Percentiles rank a stretch among this genome's conserved stretches.
These are phyloP conservation scores for Russula lepida DNA, from an alignment of 768 basidiomycete genomes.

Conservation along the genomic window DNA sequence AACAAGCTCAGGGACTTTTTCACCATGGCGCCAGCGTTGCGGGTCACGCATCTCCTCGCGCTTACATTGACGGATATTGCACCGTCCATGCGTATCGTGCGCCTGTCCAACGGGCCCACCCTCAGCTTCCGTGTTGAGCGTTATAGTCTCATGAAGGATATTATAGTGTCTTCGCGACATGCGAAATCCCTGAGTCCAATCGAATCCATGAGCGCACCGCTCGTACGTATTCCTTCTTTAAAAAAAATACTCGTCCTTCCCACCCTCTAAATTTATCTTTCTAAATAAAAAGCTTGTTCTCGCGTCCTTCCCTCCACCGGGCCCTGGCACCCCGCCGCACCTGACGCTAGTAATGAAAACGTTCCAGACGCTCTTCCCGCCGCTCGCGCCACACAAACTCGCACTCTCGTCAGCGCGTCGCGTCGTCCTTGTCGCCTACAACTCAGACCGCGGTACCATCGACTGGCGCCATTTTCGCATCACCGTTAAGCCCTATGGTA, in stretches of 20 bases:
- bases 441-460: slow-evolving; percentile 73
- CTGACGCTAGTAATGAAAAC: slow-evolving; percentile 89
- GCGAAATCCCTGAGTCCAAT: slow-evolving; percentile 65
- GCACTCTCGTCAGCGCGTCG: slow-evolving; percentile 85
- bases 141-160: slow-evolving; percentile 86
- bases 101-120: slow-evolving; percentile 85
- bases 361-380: slow-evolving; percentile 94
- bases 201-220: slow-evolving; percentile 86
- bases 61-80: slow-evolving; percentile 83
- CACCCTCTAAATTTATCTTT: not conserved
- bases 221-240: slow-evolving; percentile 45
- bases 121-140: slow-evolving; percentile 88
- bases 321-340: slow-evolving; percentile 70
- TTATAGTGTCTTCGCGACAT: slow-evolving; percentile 55
- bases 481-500: slow-evolving; percentile 88
- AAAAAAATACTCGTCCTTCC: not conserved
- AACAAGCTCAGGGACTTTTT: slow-evolving; percentile 94
- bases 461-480: slow-evolving; percentile 94
- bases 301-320: slow-evolving; percentile 73
- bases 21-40: slow-evolving; percentile 81
- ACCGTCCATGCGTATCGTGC: slow-evolving; percentile 78
- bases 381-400: slow-evolving; percentile 74
- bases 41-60: slow-evolving; percentile 87
- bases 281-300: slow-evolving; percentile 63
- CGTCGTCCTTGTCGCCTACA: slow-evolving; percentile 90